These are phyloP conservation scores for Chaetomiaceae sp. DNA, from an alignment of 2,329 filamentous ascomycete genomes.

Conservation along the genomic window DNA sequence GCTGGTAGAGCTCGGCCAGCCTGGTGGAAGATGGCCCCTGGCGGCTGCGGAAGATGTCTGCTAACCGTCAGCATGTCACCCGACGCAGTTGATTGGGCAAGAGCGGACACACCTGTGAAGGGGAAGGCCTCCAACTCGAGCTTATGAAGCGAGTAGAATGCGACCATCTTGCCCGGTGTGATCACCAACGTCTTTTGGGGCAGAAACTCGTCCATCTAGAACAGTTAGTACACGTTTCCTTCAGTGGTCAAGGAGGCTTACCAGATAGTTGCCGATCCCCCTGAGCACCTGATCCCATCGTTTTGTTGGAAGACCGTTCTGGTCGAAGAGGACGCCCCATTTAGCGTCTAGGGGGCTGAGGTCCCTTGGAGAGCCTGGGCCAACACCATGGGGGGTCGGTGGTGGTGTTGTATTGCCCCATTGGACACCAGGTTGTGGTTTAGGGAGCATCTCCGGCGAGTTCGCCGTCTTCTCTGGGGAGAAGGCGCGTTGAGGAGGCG, in stretches of 20 bases:
- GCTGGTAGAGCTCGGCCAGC: conserved; percentile 54
- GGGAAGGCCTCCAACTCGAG: conserved; percentile 63
- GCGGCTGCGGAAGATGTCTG: conserved; percentile 15
- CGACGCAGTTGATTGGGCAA: neutral
- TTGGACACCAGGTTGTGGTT: conserved; percentile 5
- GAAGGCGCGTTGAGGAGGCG: neutral
- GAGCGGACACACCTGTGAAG: conserved; percentile 53
- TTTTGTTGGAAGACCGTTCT: conserved; percentile 60
- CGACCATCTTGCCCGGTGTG: conserved; percentile 68
- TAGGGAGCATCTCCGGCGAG: neutral
- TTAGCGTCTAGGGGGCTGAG: conserved; percentile 60
- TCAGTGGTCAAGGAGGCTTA: conserved; percentile 37
- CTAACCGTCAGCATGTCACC: neutral
- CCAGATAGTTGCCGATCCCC: conserved; percentile 70
- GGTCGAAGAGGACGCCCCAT: conserved; percentile 75
- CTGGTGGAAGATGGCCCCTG: conserved; percentile 41
- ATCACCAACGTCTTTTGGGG: conserved; percentile 67
- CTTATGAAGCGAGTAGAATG: conserved; percentile 66
- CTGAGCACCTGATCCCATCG: conserved; percentile 67
- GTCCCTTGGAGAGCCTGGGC: conserved; percentile 33
- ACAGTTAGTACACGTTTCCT: conserved; percentile 11
- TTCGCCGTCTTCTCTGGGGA: neutral
- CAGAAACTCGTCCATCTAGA: conserved; percentile 63
- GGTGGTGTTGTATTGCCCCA: conserved; percentile 2
- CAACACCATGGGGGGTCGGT: neutral